Conservation (phyloP, 805 yeast species). For the Saturnispora quitensis region DNA sequence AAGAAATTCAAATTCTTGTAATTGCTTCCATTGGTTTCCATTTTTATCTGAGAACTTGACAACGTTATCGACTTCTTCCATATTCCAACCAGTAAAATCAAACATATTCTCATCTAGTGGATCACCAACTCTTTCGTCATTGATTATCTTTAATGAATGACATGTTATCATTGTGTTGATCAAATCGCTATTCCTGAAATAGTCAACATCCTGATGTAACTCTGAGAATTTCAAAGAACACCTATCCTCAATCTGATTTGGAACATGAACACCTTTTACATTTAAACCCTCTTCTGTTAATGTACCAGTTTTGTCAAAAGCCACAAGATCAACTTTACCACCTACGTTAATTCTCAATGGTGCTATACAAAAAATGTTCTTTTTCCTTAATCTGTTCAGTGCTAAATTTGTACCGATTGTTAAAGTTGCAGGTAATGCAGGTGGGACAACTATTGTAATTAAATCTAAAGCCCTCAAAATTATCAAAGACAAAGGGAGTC, state of each 20-base stretch:
- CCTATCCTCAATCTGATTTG: constrained; percentile 26
- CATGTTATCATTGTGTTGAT: constrained; percentile 59
- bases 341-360: constrained; percentile 96
- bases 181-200: constrained; percentile 21
- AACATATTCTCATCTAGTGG: constrained; percentile 93
- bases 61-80: constrained; percentile 53
- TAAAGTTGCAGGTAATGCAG: constrained; percentile 94
- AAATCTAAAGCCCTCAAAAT: constrained; percentile 85
- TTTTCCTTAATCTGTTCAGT: constrained; percentile 57
- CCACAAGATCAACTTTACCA: constrained; percentile 81
- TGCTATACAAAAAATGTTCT: constrained; percentile 76
- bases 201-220: constrained; percentile 12
- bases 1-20: constrained; percentile 68
- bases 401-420: constrained; percentile 97
- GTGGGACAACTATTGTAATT: constrained; percentile 95
- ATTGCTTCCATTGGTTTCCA: constrained; percentile 25
- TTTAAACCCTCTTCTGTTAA: constrained; percentile 95
- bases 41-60: constrained; percentile 17
- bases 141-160: constrained; percentile 77
- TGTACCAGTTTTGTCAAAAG: constrained; percentile 97
- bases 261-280: constrained; percentile 47
- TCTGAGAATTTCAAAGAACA: constrained; percentile 23
- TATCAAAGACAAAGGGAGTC: constrained; percentile 60
- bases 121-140: constrained; percentile 79
- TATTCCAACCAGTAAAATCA: constrained; percentile 72